These are phyloP conservation scores for Naganishia randhawae DNA, from an alignment of 768 basidiomycete species.

Conservation along the genomic window DNA sequence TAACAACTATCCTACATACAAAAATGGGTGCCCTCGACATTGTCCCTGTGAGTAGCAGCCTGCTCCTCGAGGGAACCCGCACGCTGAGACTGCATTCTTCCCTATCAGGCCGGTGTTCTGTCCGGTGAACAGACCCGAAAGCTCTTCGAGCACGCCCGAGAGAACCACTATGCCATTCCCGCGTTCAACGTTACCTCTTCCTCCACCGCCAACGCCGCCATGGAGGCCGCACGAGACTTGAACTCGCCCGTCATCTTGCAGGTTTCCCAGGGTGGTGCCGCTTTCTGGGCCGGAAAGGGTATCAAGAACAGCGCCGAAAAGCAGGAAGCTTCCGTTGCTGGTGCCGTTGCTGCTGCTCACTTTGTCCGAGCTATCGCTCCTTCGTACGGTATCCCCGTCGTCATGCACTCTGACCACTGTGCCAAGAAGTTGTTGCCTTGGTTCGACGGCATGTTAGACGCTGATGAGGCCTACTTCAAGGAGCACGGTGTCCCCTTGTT, in stretches of 20 bases:
- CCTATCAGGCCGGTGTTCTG: conserved; percentile 81
- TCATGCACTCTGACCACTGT: conserved; percentile 98
- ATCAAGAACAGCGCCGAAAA: conserved; percentile 73
- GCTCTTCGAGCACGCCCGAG: conserved; percentile 88
- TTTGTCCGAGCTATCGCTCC: conserved; percentile 84
- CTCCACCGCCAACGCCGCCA: conserved; percentile 85
- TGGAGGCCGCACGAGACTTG: conserved; percentile 94
- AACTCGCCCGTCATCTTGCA: conserved; percentile 97
- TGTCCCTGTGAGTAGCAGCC: conserved; percentile 49
- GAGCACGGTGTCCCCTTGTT: conserved; percentile 65
- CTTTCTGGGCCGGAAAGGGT: conserved; percentile 95
- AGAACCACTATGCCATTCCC: conserved; percentile 54
- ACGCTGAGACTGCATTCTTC: background rate
- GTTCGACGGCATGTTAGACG: conserved; percentile 98
- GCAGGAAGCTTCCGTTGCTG: conserved; percentile 90
- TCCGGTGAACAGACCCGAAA: conserved; percentile 93
- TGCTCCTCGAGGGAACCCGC: background rate
- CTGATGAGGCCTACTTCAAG: conserved; percentile 89
- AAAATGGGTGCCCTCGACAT: conserved; percentile 51
- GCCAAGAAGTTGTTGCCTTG: conserved; percentile 95
- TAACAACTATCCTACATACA: conserved; percentile 1
- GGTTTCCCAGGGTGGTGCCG: conserved; percentile 92
- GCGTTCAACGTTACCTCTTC: conserved; percentile 91
- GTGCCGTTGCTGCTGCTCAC: conserved; percentile 85
- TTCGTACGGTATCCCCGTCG: conserved; percentile 90